These are phyloP conservation scores for Kwoniella mangroviensis DNA, from an alignment of 768 basidiomycete genomes.

Conservation along the genomic window DNA sequence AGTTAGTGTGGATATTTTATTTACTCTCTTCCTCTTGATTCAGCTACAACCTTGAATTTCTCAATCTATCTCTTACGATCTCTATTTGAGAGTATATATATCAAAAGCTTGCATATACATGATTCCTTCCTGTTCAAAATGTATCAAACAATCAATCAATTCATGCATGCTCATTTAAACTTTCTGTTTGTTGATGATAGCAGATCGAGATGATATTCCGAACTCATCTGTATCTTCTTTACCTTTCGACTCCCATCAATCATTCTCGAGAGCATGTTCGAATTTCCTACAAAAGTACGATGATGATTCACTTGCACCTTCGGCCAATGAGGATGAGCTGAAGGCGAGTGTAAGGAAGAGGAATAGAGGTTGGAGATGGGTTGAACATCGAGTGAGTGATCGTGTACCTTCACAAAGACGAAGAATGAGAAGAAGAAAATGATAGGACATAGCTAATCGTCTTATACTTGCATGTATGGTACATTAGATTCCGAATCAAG, in stretches of 20 bases:
- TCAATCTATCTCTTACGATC: neutral
- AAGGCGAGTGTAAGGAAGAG: constrained; percentile 11
- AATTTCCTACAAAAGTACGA: constrained; percentile 14
- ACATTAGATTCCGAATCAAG: constrained; percentile 12
- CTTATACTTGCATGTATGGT: neutral
- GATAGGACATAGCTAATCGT: no score
- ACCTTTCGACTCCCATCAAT: constrained; percentile 6
- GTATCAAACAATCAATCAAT: neutral
- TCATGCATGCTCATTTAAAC: constrained; percentile 12
- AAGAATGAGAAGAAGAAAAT: no score
- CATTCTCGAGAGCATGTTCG: constrained; percentile 15
- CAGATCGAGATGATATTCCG: neutral
- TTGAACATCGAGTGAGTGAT: constrained; percentile 27
- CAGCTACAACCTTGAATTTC: neutral
- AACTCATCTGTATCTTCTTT: neutral
- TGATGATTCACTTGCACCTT: neutral
- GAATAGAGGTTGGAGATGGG: constrained; percentile 32
- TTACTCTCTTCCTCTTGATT: neutral
- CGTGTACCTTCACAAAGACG: no score
- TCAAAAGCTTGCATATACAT: neutral
- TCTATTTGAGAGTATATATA: neutral
- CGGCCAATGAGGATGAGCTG: neutral
- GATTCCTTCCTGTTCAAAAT: neutral
- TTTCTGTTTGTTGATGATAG: neutral
- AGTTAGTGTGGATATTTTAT: constrained; percentile 9